Conservation (phyloP, 306 rosid genomes). For the Vicia sativa region DNA sequence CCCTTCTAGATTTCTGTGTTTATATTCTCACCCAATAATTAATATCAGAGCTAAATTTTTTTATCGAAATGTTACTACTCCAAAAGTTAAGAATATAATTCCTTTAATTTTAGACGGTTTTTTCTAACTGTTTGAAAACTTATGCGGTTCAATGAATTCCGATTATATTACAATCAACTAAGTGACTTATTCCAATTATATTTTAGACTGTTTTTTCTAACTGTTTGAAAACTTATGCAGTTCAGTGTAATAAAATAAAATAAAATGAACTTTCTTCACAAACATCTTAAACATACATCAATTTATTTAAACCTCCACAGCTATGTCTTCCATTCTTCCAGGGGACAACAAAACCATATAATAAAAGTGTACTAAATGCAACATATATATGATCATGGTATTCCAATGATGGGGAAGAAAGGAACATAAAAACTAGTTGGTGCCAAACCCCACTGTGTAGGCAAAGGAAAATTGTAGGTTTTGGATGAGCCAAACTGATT, state of each 20-base stretch:
- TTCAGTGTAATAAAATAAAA: neutral
- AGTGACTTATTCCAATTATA: too few relatives aligned
- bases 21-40: too few relatives aligned
- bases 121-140: too few relatives aligned
- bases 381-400: conserved; percentile 56
- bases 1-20: too few relatives aligned
- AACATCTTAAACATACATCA: conserved; percentile 12
- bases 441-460: conserved; percentile 85
- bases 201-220: too few relatives aligned
- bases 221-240: too few relatives aligned
- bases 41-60: too few relatives aligned
- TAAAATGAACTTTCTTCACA: conserved; percentile 19
- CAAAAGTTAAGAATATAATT: too few relatives aligned
- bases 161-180: too few relatives aligned
- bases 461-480: conserved; percentile 68
- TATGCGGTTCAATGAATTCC: too few relatives aligned
- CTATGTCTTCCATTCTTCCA: conserved; percentile 23
- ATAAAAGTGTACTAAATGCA: neutral
- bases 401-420: conserved; percentile 84
- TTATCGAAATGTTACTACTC: too few relatives aligned
- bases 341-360: conserved; percentile 5
- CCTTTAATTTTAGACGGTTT: too few relatives aligned
- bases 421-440: conserved; percentile 76
- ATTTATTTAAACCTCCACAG: neutral
- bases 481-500: conserved; percentile 56